Evolutionary conservation across 768 basidiomycete genomes (phyloP).

Genomic region (Suillus variegatus): DNA sequence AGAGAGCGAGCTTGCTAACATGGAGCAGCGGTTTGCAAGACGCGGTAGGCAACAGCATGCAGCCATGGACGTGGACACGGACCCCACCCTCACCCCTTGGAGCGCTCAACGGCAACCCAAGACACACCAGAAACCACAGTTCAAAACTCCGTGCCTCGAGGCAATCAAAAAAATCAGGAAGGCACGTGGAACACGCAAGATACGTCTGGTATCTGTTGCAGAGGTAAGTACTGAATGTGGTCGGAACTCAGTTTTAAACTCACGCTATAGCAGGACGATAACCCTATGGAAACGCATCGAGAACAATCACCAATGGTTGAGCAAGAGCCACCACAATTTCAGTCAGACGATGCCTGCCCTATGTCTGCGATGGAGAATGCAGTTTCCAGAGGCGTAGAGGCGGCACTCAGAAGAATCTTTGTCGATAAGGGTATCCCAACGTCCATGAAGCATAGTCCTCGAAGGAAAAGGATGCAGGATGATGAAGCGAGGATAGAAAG

Average conservation of each 20-base stretch:
- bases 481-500: background rate
- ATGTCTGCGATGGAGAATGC: conserved; percentile 3
- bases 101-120: background rate
- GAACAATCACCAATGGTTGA: background rate
- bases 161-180: background rate
- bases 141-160: background rate
- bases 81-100: background rate
- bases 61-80: background rate
- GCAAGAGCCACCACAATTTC: background rate
- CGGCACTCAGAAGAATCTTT: background rate
- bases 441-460: background rate
- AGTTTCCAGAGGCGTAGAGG: conserved; percentile 6
- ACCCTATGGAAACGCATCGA: background rate
- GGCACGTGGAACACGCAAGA: background rate
- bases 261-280: background rate
- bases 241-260: background rate
- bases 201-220: background rate
- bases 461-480: background rate
- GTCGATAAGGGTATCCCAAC: background rate
- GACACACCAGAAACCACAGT: background rate
- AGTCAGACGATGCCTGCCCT: background rate
- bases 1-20: conserved; percentile 12
- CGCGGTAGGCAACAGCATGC: background rate
- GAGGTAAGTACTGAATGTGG: background rate
- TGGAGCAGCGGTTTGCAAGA: conserved; percentile 8